Percentiles rank a stretch among this genome's conserved stretches.
Conservation (phyloP, 805 yeast genomes). For the Metschnikowia cerradonensis region DNA sequence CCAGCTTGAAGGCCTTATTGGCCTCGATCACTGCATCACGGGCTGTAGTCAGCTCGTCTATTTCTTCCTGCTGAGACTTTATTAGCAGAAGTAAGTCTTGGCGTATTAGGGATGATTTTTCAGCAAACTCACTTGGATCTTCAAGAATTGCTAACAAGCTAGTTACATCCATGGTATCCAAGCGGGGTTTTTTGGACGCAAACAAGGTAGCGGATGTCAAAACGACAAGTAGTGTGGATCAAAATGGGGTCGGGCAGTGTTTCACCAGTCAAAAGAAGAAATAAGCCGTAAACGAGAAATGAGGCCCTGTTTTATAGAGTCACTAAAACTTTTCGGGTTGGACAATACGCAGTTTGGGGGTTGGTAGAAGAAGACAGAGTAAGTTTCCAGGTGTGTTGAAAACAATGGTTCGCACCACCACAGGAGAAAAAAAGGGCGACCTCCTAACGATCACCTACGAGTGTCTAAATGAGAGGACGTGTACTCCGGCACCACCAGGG, state of each 20-base stretch:
- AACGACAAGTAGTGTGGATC: constrained; percentile 3
- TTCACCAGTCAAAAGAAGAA: background rate
- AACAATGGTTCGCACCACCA: constrained; percentile 2
- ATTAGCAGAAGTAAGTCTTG: constrained; percentile 27
- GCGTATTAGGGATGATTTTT: constrained; percentile 29
- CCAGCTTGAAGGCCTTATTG: constrained; percentile 67
- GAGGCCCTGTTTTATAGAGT: background rate
- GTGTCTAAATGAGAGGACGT: background rate
- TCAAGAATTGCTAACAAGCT: constrained; percentile 35
- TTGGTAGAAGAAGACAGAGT: background rate
- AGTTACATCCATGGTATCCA: constrained; percentile 28
- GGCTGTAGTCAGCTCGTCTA: constrained; percentile 26
- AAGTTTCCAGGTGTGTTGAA: background rate
- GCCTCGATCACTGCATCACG: constrained; percentile 42
- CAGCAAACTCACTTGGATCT: constrained; percentile 33
- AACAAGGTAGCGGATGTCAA: constrained; percentile 11
- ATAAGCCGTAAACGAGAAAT: background rate
- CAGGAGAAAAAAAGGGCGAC: constrained; percentile 1
- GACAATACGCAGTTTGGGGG: background rate
- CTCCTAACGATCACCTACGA: background rate
- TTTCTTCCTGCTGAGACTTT: constrained; percentile 27
- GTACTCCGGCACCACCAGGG: background rate
- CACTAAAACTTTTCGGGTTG: background rate
- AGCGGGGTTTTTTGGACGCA: constrained; percentile 18
- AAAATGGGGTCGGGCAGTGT: background rate